phyloP scores from a whole-genome alignment of 352 stramenopile genomes.

The Aphanomyces invadans region DNA sequence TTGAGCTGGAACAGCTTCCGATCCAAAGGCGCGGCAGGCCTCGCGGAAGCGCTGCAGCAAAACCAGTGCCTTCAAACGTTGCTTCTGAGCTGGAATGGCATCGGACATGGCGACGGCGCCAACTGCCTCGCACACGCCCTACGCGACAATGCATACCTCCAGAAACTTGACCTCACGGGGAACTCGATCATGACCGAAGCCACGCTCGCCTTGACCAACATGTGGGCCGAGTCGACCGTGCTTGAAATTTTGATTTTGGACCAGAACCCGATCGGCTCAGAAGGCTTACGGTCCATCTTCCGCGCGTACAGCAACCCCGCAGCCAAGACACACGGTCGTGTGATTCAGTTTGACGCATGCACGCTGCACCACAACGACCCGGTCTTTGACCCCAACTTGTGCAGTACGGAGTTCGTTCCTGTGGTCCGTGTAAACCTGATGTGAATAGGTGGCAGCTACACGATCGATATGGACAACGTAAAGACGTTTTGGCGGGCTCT shows the following conservation, averaged over 20 bases:
- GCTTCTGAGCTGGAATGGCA: constrained; percentile 73
- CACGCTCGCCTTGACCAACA: constrained; percentile 36
- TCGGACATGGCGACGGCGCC: constrained; percentile 42
- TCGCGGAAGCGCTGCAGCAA: constrained; percentile 44
- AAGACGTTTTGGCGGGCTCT: constrained; percentile 14
- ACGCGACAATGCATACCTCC: constrained; percentile 44
- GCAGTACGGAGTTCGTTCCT: too few species aligned
- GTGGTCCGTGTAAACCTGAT: too few species aligned
- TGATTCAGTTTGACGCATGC: constrained; percentile 17
- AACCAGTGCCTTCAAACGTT: constrained; percentile 62
- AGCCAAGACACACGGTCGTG: constrained; percentile 11
- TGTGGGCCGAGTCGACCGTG: constrained; percentile 15
- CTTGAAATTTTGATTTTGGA: constrained; percentile 19
- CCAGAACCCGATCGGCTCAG: constrained; percentile 20
- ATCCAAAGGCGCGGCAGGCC: constrained; percentile 43
- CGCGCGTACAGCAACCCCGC: constrained; percentile 20
- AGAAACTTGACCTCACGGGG: constrained; percentile 62
- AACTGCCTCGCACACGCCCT: constrained; percentile 44
- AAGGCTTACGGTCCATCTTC: constrained; percentile 20
- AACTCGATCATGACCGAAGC: constrained; percentile 78
- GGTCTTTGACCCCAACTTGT: neutral
- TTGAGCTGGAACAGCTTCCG: constrained; percentile 73
- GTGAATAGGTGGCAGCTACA: neutral
- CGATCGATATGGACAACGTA: constrained; percentile 13
- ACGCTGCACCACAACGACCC: neutral